These are phyloP conservation scores for Yarrowia bubula DNA, from an alignment of 805 yeast species.

Conservation along the genomic window DNA sequence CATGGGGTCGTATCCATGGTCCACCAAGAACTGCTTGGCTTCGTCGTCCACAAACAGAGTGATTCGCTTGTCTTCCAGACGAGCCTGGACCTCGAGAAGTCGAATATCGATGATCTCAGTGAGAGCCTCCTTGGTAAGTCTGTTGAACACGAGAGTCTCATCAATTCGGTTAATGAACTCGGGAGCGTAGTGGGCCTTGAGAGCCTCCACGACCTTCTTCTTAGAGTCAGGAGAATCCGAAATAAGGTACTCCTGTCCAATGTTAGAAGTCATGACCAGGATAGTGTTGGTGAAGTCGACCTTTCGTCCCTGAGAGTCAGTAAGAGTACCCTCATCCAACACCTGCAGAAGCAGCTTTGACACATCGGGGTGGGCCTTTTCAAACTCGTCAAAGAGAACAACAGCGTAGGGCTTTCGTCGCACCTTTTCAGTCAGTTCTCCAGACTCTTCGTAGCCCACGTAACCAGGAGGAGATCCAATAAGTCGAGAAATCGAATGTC, in stretches of 20 bases:
- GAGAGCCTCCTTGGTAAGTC: slow-evolving; percentile 74
- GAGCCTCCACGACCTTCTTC: slow-evolving; percentile 58
- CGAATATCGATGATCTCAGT: slow-evolving; percentile 82
- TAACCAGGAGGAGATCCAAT: slow-evolving; percentile 99
- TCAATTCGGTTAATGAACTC: slow-evolving; percentile 94
- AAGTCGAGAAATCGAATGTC: slow-evolving; percentile 82
- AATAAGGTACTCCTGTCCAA: slow-evolving; percentile 86
- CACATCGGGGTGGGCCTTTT: slow-evolving; percentile 95
- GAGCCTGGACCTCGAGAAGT: slow-evolving; percentile 72
- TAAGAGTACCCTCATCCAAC: slow-evolving; percentile 88
- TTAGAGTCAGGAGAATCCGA: slow-evolving; percentile 59
- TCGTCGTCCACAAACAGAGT: slow-evolving; percentile 51
- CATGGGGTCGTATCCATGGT: slow-evolving; percentile 82
- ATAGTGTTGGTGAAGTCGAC: slow-evolving; percentile 94
- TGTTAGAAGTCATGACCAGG: slow-evolving; percentile 94
- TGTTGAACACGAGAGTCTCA: slow-evolving; percentile 89
- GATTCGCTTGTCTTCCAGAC: slow-evolving; percentile 78
- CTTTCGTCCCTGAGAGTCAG: slow-evolving; percentile 92
- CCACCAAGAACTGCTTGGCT: slow-evolving; percentile 76
- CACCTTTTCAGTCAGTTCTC: slow-evolving; percentile 95
- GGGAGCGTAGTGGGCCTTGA: slow-evolving; percentile 80
- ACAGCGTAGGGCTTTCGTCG: slow-evolving; percentile 94
- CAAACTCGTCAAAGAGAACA: slow-evolving; percentile 91
- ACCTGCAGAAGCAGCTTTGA: slow-evolving; percentile 88
- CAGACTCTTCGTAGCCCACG: slow-evolving; percentile 90